Evolutionary conservation across 352 stramenopile species (phyloP), one percentile per base, ranked within the genome.

Genomic region (Phytophthora nicotianae): DNA sequence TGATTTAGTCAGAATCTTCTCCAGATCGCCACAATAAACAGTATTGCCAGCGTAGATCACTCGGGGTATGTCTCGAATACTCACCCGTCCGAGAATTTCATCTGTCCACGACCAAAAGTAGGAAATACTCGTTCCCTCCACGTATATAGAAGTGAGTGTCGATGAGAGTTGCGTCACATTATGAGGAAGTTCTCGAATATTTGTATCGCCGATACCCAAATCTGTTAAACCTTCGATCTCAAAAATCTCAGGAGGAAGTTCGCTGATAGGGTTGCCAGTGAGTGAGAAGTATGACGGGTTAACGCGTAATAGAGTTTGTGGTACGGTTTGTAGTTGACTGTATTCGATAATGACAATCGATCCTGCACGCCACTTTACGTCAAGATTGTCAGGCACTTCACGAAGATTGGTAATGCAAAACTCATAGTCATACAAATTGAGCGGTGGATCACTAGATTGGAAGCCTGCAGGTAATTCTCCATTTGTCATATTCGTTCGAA

Each of bases 321-420:
- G 41, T 0, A 80, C 48, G 7, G 16, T 38, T 1, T 40, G 14
- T 8, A 38, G 32, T n/a, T 38, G 32, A n/a, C 32, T 38, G 13
- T 38, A 38, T 5, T 38, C 11, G 32, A 38, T 77, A 13, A 68
- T 52, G 3, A 74, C 24, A 20, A 50, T 27, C 7, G 53, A 42
- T 1, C 50, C 58, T 11, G 29, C 6, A 13, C 65, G 61, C 68
- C 73, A 88, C 16, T 66, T 70, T 20, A 49, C 21, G 33, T 76
- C 57, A 1, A 86, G 48, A 50, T 79, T 50, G 13, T 11, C 58
- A 0, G 79, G 72, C 1, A 86, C n/a, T 9, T 48, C 24, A 0
- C 50, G 54, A 3, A 81, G 59, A 35, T 83, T 86, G 1, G 74
- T 76, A 6, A 62, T 50, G 5, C 54, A 70, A 42, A 86, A 62